These are phyloP conservation scores for Centella asiatica DNA, from an alignment of 129 eudicot genomes.

Conservation along the genomic window DNA sequence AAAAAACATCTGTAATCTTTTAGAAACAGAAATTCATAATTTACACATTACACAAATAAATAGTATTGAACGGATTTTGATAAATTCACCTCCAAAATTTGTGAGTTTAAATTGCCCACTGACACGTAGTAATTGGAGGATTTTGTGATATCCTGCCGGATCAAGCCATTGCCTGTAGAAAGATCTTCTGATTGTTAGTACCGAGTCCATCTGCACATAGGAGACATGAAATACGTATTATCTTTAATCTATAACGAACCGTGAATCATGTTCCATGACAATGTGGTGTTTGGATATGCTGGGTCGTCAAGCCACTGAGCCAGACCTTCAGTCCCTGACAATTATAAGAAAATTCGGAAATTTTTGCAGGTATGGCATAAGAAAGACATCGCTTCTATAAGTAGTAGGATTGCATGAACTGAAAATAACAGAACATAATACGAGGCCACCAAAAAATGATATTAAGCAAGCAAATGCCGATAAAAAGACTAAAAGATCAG, in stretches of 20 bases:
- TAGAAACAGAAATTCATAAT: too few relatives aligned
- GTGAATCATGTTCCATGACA: slow-evolving; percentile 35
- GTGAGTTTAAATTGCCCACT: slow-evolving; percentile 47
- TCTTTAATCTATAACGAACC: slow-evolving; percentile 24
- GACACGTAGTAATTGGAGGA: slow-evolving; percentile 45
- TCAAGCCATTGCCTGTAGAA: slow-evolving; percentile 41
- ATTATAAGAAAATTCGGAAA: background rate
- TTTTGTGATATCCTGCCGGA: slow-evolving; percentile 30
- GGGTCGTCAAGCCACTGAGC: slow-evolving; percentile 44
- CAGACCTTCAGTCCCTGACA: slow-evolving; percentile 38
- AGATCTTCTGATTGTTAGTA: background rate
- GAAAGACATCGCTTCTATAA: background rate
- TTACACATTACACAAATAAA: too few relatives aligned
- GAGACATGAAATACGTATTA: background rate
- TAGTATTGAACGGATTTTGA: background rate
- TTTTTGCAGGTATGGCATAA: background rate
- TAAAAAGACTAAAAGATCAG: too few relatives aligned
- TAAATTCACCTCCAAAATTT: slow-evolving; percentile 27
- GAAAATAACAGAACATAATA: background rate
- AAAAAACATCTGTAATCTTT: too few relatives aligned
- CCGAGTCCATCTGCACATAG: background rate
- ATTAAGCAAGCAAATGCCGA: background rate
- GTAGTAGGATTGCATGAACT: background rate
- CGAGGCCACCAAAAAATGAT: background rate
- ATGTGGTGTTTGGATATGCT: slow-evolving; percentile 33